Conservation (phyloP, 441 rosid genomes). For the Isatis lusitanica region DNA sequence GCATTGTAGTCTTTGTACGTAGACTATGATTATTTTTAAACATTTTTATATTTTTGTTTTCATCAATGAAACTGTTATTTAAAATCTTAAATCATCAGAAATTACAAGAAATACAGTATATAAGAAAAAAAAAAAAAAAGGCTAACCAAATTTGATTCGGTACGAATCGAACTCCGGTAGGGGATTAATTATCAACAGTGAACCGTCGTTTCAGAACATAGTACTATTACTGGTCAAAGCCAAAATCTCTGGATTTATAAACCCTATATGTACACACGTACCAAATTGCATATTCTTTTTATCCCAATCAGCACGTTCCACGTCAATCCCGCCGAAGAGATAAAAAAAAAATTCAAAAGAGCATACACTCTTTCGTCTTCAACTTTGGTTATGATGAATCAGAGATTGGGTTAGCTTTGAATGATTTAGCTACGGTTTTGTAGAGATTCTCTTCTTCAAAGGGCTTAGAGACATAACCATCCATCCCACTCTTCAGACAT, state of each 20-base stretch:
- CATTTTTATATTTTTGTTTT: too few relatives aligned
- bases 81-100: too few relatives aligned
- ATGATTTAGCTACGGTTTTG: constrained; percentile 69
- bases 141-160: neutral
- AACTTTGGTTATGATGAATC: constrained; percentile 18
- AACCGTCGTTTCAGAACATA: neutral
- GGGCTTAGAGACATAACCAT: constrained; percentile 81
- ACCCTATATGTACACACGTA: neutral
- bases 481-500: constrained; percentile 76
- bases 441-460: constrained; percentile 84
- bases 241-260: neutral
- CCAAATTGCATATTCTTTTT: neutral
- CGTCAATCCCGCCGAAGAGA: neutral
- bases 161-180: neutral
- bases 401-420: constrained; percentile 48
- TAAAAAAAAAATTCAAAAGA: neutral
- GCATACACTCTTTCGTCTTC: neutral
- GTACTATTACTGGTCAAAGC: neutral
- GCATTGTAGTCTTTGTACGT: too few relatives aligned
- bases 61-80: too few relatives aligned
- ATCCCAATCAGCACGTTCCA: neutral
- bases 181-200: constrained; percentile 5
- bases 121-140: neutral
- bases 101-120: neutral
- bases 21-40: too few relatives aligned